These are phyloP conservation scores for Ambrosiella cleistominuta DNA, from an alignment of 2,329 filamentous ascomycete species.

Conservation along the genomic window DNA sequence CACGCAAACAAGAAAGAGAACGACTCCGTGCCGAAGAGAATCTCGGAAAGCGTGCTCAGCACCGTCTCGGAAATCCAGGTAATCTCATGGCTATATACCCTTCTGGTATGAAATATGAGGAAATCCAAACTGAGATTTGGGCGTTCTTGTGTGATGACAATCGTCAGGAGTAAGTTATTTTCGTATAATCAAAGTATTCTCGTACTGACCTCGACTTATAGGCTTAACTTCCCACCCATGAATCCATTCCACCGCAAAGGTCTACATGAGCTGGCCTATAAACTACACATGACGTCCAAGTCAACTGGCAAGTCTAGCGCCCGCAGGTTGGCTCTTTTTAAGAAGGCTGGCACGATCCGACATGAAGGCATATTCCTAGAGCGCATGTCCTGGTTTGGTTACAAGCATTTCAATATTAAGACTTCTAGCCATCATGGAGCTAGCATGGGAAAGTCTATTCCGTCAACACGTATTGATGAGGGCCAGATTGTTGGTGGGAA, in stretches of 20 bases:
- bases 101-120: conserved; percentile 21
- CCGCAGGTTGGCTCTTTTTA: conserved; percentile 57
- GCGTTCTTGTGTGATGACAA: conserved; percentile 46
- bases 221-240: conserved; percentile 68
- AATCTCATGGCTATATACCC: conserved; percentile 43
- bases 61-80: conserved; percentile 33
- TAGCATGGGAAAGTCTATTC: conserved; percentile 12
- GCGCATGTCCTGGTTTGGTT: neutral
- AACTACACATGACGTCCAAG: conserved; percentile 65
- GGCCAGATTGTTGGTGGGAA: conserved; percentile 76
- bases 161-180: conserved; percentile 38
- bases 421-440: neutral
- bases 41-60: conserved; percentile 46
- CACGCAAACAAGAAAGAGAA: conserved; percentile 53
- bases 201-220: conserved; percentile 19
- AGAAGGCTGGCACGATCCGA: neutral
- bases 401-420: conserved; percentile 9
- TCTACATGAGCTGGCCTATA: conserved; percentile 61
- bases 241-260: conserved; percentile 57
- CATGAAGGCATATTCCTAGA: neutral
- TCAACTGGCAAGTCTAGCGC: conserved; percentile 57
- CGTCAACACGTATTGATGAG: conserved; percentile 29
- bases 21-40: conserved; percentile 47
- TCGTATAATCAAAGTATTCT: neutral
- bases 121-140: conserved; percentile 56